Percentiles rank a stretch among this genome's conserved stretches.
Conservation (phyloP, 2,329 filamentous ascomycete genomes). For the Paraphaeosphaeria minitans region DNA sequence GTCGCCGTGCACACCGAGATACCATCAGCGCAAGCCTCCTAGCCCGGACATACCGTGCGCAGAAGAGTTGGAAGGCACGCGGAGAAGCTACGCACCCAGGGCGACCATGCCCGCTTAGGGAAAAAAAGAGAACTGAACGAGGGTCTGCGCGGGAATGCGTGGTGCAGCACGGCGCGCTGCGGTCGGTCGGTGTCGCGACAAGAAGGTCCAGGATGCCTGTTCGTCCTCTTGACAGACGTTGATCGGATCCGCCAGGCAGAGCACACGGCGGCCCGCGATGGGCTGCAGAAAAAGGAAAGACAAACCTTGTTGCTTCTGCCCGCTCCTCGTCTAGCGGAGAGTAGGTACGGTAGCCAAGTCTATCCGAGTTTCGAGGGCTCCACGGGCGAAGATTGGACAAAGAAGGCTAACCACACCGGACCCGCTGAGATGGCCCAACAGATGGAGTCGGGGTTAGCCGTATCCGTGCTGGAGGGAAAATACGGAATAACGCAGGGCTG, state of each 20-base stretch:
- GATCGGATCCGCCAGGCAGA: not conserved
- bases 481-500: not conserved
- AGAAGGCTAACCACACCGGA: conserved; percentile 2
- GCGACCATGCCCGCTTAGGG: not conserved
- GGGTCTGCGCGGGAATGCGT: not conserved
- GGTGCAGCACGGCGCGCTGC: not conserved
- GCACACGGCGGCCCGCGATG: not conserved
- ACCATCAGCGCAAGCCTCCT: not conserved
- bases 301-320: not conserved
- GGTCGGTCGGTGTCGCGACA: not conserved
- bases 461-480: not conserved
- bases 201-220: not conserved
- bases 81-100: not conserved
- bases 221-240: not conserved
- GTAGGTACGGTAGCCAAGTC: not conserved
- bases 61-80: not conserved
- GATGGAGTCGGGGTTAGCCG: not conserved
- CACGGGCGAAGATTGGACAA: conserved; percentile 2
- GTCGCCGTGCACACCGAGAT: not conserved
- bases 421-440: not conserved
- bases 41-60: not conserved
- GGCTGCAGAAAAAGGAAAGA: conserved; percentile 2
- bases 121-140: not conserved
- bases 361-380: not conserved
- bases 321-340: not conserved